Conservation (phyloP, 495 filamentous ascomycete species). For the Rhizodiscina lignyota region DNA sequence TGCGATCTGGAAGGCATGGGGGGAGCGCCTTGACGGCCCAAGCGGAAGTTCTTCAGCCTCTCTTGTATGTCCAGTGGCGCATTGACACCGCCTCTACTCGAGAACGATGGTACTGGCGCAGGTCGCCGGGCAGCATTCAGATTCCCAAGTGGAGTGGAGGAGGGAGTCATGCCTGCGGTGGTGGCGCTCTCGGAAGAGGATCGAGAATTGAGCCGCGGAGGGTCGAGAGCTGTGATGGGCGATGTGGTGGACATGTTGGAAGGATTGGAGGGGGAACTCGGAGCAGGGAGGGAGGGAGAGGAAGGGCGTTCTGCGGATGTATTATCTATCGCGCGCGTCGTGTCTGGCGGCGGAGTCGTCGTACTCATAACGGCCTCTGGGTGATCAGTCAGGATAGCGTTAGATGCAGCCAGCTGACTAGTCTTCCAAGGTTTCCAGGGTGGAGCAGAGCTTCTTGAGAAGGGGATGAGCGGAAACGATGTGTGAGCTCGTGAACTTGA, state of each 20-base stretch:
- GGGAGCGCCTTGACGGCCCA: constrained; percentile 18
- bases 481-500: too few species aligned
- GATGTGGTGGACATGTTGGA: neutral
- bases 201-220: constrained; percentile 5
- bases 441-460: too few species aligned
- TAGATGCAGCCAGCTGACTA: too few species aligned
- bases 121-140: constrained; percentile 64
- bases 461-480: too few species aligned
- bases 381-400: too few species aligned
- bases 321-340: too few species aligned
- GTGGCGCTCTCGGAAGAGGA: constrained; percentile 22
- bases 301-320: neutral
- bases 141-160: constrained; percentile 66
- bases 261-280: neutral
- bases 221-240: constrained; percentile 2
- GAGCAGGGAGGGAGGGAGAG: neutral
- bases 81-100: constrained; percentile 34
- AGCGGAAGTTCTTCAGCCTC: constrained; percentile 18
- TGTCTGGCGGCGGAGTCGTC: too few species aligned
- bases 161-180: constrained; percentile 40
- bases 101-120: constrained; percentile 31
- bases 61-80: constrained; percentile 62
- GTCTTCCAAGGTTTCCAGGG: too few species aligned
- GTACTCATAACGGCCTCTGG: too few species aligned
- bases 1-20: too few species aligned